Percentiles rank a stretch among this genome's conserved stretches.
Conservation (phyloP, 2,329 filamentous ascomycete species). For the Fusarium transvaalense region DNA sequence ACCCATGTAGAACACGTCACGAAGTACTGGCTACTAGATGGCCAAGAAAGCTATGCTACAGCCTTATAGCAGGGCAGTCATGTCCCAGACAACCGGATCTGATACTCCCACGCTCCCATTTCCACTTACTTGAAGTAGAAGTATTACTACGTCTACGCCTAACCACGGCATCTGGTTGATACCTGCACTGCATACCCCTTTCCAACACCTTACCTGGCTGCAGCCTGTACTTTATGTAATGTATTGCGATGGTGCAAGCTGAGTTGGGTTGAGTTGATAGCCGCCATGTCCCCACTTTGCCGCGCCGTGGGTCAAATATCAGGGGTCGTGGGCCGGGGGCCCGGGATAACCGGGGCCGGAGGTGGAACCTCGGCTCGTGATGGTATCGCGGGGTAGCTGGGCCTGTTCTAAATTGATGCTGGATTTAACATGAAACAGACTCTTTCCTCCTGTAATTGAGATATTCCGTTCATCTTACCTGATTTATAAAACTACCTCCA, state of each 20-base stretch:
- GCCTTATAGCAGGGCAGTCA: not conserved
- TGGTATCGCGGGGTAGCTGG: constrained; percentile 35
- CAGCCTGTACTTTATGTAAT: not conserved
- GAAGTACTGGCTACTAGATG: not conserved
- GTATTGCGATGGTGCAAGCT: constrained; percentile 1
- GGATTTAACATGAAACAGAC: not conserved
- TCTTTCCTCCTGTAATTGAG: not conserved
- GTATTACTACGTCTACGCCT: not conserved
- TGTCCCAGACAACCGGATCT: not conserved
- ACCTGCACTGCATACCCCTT: no score
- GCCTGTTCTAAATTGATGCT: not conserved
- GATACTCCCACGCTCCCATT: not conserved
- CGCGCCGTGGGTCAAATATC: constrained; percentile 1
- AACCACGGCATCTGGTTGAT: not conserved
- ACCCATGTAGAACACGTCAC: not conserved
- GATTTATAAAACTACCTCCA: not conserved
- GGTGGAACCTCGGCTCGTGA: constrained; percentile 42
- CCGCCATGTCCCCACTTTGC: constrained; percentile 9
- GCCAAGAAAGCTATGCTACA: not conserved
- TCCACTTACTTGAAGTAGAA: not conserved
- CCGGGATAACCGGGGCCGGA: not conserved
- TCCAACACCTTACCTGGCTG: not conserved
- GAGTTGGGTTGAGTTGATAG: constrained; percentile 4
- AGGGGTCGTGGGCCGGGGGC: not conserved
- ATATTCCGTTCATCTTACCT: not conserved